Evolutionary conservation across 805 yeast species (phyloP).

Genomic region (Ogataea ramenticola): DNA sequence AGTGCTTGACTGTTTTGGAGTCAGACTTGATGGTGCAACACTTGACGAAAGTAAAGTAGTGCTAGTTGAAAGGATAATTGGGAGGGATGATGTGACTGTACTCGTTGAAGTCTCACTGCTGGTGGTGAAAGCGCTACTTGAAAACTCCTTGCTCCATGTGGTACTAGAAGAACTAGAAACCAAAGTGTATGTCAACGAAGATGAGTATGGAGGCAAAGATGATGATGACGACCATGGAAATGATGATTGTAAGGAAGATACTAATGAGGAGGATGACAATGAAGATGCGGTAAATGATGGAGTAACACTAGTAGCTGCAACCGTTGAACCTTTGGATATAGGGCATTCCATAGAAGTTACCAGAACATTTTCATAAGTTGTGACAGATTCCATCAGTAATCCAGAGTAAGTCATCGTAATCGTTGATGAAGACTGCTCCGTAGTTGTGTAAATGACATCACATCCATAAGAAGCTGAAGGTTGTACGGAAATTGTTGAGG

Average conservation of each 20-base stretch:
- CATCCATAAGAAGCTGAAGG: neutral
- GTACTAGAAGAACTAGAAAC: no score
- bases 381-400: neutral
- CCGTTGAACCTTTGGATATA: neutral
- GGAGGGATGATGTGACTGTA: no score
- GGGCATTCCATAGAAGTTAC: neutral
- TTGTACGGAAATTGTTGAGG: neutral
- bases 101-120: no score
- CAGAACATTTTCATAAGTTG: neutral
- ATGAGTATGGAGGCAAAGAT: no score
- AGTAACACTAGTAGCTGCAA: neutral
- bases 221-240: no score
- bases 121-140: no score
- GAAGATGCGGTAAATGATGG: slow-evolving; percentile 1
- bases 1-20: neutral
- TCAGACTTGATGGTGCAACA: neutral
- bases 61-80: no score
- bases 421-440: neutral
- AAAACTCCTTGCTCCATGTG: no score
- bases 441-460: neutral
- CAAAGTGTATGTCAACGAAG: no score
- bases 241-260: neutral
- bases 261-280: slow-evolving; percentile 1
- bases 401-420: neutral
- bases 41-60: no score